Conservation (phyloP, 345 rosid genomes). For the Turritis glabra region DNA sequence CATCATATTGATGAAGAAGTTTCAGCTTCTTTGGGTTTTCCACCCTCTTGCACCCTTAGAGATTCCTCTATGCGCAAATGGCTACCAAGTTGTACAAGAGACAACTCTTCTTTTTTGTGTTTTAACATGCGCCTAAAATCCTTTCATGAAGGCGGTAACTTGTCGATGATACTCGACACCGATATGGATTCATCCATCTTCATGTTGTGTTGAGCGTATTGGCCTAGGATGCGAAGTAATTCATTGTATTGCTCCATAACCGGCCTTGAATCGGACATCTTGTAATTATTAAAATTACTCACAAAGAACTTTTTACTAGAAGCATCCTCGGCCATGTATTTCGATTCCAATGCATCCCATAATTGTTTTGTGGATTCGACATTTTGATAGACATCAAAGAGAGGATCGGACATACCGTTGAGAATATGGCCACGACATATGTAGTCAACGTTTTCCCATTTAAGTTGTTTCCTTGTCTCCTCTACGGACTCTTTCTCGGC, state of each 20-base stretch:
- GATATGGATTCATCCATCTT: not conserved
- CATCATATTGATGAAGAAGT: not conserved
- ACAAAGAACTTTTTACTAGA: too few species aligned
- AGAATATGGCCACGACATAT: not conserved
- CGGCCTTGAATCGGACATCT: too few species aligned
- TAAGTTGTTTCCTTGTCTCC: not conserved
- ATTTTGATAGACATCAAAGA: not conserved
- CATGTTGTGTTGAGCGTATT: too few species aligned
- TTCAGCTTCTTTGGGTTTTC: not conserved
- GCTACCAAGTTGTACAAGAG: slow-evolving; percentile 3
- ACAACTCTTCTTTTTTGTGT: not conserved
- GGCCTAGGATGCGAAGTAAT: too few species aligned
- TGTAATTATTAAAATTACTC: too few species aligned
- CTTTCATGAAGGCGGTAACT: not conserved
- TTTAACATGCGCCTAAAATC: not conserved
- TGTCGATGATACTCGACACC: not conserved
- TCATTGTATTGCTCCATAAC: too few species aligned
- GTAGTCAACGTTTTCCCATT: not conserved
- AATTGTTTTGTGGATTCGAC: not conserved
- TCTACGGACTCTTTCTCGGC: not conserved
- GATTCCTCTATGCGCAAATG: not conserved
- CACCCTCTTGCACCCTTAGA: too few species aligned
- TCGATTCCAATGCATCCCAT: not conserved
- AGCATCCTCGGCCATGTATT: too few species aligned
- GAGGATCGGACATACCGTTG: not conserved